Conservation (phyloP, 1,139 yeast genomes). For the Yamadazyma dushanensis region DNA sequence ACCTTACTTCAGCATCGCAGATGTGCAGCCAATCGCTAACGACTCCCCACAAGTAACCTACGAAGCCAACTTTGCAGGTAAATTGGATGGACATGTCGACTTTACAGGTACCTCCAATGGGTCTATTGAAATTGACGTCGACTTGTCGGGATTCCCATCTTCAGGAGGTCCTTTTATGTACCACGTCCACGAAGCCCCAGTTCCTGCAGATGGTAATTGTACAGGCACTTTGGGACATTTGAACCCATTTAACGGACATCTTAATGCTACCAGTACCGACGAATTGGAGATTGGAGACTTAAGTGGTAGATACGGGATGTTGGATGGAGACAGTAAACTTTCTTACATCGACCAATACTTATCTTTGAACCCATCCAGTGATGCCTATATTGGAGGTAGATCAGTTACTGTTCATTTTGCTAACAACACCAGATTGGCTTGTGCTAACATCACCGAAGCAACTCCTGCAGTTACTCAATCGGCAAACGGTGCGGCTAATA, state of each 20-base stretch:
- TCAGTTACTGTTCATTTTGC: constrained; percentile 40
- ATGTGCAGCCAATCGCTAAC: constrained; percentile 20
- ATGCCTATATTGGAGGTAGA: constrained; percentile 38
- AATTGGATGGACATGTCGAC: constrained; percentile 29
- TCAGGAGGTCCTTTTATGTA: constrained; percentile 44
- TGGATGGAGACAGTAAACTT: constrained; percentile 25
- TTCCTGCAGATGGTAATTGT: constrained; percentile 43
- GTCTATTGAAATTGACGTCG: constrained; percentile 31
- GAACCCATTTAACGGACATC: constrained; percentile 39
- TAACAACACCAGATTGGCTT: constrained; percentile 36
- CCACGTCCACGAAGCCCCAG: constrained; percentile 41
- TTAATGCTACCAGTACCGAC: constrained; percentile 25
- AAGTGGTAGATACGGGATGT: constrained; percentile 41
- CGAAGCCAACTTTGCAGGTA: constrained; percentile 17
- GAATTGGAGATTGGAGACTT: constrained; percentile 42
- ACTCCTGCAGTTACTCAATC: constrained; percentile 3
- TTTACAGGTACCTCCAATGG: constrained; percentile 35
- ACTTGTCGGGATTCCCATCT: constrained; percentile 34
- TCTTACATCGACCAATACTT: constrained; percentile 37
- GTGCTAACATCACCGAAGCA: constrained; percentile 38
- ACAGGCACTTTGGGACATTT: constrained; percentile 38
- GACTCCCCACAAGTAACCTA: constrained; percentile 21
- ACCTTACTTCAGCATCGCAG: constrained; percentile 13
- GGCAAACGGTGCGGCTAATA: constrained; percentile 4
- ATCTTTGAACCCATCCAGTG: constrained; percentile 35